These are phyloP conservation scores for Apophysomyces trapeziformis DNA, from an alignment of 371 early-diverging fungal genomes.

Conservation along the genomic window DNA sequence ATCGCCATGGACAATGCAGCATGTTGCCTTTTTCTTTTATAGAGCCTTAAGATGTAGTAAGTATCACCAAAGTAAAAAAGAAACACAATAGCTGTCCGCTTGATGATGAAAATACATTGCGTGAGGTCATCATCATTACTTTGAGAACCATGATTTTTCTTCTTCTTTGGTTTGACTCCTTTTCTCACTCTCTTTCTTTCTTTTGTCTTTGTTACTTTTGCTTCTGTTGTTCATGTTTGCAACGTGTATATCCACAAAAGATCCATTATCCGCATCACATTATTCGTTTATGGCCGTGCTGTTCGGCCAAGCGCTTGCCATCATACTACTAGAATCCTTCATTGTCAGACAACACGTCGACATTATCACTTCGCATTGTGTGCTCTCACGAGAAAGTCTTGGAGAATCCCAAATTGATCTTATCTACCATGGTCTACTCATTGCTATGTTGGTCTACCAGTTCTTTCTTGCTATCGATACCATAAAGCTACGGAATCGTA, in stretches of 20 bases:
- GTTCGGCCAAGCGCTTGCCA: neutral
- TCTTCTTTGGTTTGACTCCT: neutral
- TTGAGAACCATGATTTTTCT: neutral
- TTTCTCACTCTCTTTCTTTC: neutral
- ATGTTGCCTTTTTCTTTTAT: too few species aligned
- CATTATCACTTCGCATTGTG: slow-evolving; percentile 6
- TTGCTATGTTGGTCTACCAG: slow-evolving; percentile 17
- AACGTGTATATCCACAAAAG: neutral
- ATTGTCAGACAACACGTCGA: neutral
- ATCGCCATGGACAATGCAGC: too few species aligned
- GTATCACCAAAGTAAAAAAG: too few species aligned
- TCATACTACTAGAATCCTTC: neutral
- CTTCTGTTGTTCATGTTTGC: neutral
- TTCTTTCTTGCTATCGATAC: slow-evolving; percentile 18
- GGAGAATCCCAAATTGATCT: slow-evolving; percentile 16
- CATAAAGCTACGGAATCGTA: slow-evolving; percentile 8
- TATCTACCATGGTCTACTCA: slow-evolving; percentile 17
- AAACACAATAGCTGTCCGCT: too few species aligned
- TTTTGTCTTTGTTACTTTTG: neutral
- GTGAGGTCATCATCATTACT: too few species aligned
- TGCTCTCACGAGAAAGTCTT: slow-evolving; percentile 1
- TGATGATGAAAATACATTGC: too few species aligned
- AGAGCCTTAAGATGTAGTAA: too few species aligned
- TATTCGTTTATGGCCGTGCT: neutral
- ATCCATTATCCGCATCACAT: neutral